Conservation (phyloP, 2,329 filamentous ascomycete species). For the Hymenoscyphus infarciens region DNA sequence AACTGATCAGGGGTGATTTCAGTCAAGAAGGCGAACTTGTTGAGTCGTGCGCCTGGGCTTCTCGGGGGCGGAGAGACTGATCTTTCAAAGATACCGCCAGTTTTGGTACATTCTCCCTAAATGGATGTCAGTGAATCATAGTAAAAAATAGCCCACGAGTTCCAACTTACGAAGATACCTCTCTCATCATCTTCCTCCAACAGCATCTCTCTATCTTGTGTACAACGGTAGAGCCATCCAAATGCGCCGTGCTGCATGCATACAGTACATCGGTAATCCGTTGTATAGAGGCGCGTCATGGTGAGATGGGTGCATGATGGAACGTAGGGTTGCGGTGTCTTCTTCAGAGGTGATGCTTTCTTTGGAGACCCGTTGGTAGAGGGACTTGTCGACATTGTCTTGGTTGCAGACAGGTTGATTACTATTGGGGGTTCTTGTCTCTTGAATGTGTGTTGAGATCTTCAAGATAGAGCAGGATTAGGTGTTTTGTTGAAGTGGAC, state of each 20-base stretch:
- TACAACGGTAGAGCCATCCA: constrained; percentile 73
- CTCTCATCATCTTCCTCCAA: constrained; percentile 38
- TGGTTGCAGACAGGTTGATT: neutral
- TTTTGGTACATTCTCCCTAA: constrained; percentile 26
- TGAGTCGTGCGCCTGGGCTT: constrained; percentile 25
- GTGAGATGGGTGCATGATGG: constrained; percentile 61
- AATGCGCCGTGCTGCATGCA: constrained; percentile 55
- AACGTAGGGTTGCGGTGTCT: constrained; percentile 12
- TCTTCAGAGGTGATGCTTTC: neutral
- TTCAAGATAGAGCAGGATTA: neutral
- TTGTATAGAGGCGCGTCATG: constrained; percentile 62
- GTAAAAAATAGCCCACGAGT: neutral
- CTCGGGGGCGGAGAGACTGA: constrained; percentile 21
- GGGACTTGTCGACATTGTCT: too few species aligned
- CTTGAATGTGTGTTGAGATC: neutral
- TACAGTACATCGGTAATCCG: constrained; percentile 49
- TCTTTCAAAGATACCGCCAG: constrained; percentile 26
- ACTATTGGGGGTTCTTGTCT: neutral
- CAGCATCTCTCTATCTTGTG: constrained; percentile 54
- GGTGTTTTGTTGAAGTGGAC: neutral
- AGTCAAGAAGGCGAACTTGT: constrained; percentile 33
- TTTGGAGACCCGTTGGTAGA: neutral
- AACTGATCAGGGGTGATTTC: constrained; percentile 43
- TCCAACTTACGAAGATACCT: constrained; percentile 10
- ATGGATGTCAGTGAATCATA: constrained; percentile 16